phyloP scores from a whole-genome alignment of 1,139 yeast species.

The Debaryomyces robertsiae region DNA sequence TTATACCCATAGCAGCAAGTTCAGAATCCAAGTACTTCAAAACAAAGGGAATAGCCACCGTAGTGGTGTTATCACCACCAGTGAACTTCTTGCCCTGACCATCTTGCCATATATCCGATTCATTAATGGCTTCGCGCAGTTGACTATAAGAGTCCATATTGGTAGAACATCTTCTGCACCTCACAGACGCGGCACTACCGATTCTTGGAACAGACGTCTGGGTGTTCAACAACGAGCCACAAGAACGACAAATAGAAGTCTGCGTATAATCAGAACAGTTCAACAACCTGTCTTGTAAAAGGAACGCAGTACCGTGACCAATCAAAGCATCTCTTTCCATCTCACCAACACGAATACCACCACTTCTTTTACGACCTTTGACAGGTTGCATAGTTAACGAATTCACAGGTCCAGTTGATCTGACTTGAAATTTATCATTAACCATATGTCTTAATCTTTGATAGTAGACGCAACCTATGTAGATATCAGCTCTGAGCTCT shows the following conservation, averaged over 20 bases:
- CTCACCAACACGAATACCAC: constrained; percentile 99
- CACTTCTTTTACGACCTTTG: constrained; percentile 97
- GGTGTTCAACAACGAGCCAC: constrained; percentile 90
- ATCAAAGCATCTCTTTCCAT: constrained; percentile 99
- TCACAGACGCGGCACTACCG: constrained; percentile 73
- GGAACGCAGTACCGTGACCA: constrained; percentile 98
- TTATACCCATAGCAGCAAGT: constrained; percentile 97
- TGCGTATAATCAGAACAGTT: constrained; percentile 97
- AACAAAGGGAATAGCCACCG: constrained; percentile 96
- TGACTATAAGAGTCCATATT: constrained; percentile 50
- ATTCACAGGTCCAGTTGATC: constrained; percentile 98
- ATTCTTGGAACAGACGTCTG: constrained; percentile 90
- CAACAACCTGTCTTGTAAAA: constrained; percentile 90
- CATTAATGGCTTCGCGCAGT: constrained; percentile 54
- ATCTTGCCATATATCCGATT: constrained; percentile 94
- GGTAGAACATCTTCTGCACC: constrained; percentile 91
- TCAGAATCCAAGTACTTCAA: constrained; percentile 94
- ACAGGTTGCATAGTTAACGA: constrained; percentile 99
- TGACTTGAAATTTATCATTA: constrained; percentile 97
- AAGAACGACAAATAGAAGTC: constrained; percentile 82
- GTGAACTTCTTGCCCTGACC: constrained; percentile 89
- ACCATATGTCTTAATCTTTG: constrained; percentile 99
- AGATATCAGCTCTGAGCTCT: constrained; percentile 92
- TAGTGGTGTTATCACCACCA: constrained; percentile 91
- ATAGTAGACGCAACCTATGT: constrained; percentile 94